A percentile compares a stretch with the other conserved stretches of the same genome.
phyloP scores from a whole-genome alignment of 2,329 filamentous ascomycete genomes.

The Verticillium albo-atrum region DNA sequence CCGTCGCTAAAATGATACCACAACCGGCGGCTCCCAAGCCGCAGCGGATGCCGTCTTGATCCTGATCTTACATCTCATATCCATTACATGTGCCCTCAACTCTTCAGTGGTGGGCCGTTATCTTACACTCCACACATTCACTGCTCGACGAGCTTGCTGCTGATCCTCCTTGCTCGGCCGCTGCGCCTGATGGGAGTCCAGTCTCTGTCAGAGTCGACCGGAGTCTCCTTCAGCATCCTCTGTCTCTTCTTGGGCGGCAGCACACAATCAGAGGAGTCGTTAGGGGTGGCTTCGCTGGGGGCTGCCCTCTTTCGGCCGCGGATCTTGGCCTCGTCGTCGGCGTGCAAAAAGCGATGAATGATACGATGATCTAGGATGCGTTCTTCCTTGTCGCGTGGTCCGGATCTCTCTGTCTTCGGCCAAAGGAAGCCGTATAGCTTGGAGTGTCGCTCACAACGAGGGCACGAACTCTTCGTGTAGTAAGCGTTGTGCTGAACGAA shows the following conservation, averaged over 20 bases:
- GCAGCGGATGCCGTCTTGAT: neutral
- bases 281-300: constrained; percentile 7
- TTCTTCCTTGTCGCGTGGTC: constrained; percentile 67
- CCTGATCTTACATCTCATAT: neutral
- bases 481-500: constrained; percentile 91
- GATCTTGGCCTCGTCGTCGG: constrained; percentile 59
- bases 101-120: neutral
- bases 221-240: constrained; percentile 5
- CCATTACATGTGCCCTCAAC: neutral
- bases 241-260: constrained; percentile 6
- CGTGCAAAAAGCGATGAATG: constrained; percentile 76
- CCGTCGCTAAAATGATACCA: neutral
- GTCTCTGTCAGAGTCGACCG: constrained; percentile 14
- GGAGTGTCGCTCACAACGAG: constrained; percentile 89
- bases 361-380: constrained; percentile 78
- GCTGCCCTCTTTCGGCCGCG: constrained; percentile 30
- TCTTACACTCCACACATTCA: neutral
- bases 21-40: neutral
- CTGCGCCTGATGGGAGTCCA: constrained; percentile 23
- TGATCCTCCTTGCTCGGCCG: constrained; percentile 27
- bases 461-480: constrained; percentile 79
- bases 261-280: constrained; percentile 4
- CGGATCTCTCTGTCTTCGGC: constrained; percentile 88
- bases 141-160: constrained; percentile 14
- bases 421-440: constrained; percentile 93